Conservation (phyloP, 495 filamentous ascomycete species). For the Penicillium lividum region DNA sequence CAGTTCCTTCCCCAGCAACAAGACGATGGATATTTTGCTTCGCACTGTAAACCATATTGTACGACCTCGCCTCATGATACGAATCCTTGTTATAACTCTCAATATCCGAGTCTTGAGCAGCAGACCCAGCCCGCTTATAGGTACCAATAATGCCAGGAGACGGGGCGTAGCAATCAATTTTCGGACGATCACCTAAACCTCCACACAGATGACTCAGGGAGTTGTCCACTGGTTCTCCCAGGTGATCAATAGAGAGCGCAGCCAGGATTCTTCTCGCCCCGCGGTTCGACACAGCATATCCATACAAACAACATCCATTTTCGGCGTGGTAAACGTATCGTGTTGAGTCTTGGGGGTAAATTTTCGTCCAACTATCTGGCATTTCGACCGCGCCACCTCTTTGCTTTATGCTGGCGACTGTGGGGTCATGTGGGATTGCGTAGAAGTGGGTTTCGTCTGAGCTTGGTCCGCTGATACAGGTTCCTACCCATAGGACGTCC, state of each 20-base stretch:
- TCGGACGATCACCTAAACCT: slow-evolving; percentile 17
- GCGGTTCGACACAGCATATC: slow-evolving; percentile 55
- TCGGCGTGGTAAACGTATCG: slow-evolving; percentile 33
- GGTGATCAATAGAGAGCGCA: slow-evolving; percentile 27
- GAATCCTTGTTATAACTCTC: slow-evolving; percentile 10
- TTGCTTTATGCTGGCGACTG: slow-evolving; percentile 18
- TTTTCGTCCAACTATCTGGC: slow-evolving; percentile 22
- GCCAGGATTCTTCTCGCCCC: slow-evolving; percentile 56
- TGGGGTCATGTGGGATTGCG: slow-evolving; percentile 36
- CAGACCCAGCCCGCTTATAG: slow-evolving; percentile 21
- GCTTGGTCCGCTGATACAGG: slow-evolving; percentile 39
- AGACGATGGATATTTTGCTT: slow-evolving; percentile 30
- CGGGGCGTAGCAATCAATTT: slow-evolving; percentile 31
- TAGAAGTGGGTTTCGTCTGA: slow-evolving; percentile 29
- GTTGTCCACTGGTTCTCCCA: slow-evolving; percentile 28
- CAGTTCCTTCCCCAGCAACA: slow-evolving; percentile 23
- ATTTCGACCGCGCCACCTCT: slow-evolving; percentile 23
- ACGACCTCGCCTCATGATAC: slow-evolving; percentile 23
- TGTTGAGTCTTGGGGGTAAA: slow-evolving; percentile 29
- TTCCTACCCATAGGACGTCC: slow-evolving; percentile 59
- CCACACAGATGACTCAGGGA: slow-evolving; percentile 32
- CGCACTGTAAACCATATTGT: slow-evolving; percentile 33
- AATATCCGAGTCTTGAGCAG: slow-evolving; percentile 30
- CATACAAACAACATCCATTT: slow-evolving; percentile 27
- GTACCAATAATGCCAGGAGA: slow-evolving; percentile 34